Conservation (phyloP, 805 yeast species). For the Candida easanensis region DNA sequence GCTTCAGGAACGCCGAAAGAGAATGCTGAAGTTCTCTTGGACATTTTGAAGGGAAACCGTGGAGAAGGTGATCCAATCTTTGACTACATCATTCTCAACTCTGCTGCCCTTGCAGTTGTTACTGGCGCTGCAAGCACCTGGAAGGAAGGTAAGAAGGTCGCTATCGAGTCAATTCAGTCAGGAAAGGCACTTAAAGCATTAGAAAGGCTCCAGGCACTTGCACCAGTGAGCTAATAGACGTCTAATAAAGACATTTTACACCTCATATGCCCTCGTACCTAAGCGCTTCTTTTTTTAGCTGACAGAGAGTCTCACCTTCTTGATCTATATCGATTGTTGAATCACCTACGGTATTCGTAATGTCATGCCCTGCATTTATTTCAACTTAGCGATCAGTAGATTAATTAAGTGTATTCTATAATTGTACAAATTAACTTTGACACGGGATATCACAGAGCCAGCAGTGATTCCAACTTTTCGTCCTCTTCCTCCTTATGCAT, state of each 20-base stretch:
- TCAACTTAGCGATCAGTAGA: too few relatives aligned
- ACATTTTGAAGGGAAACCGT: constrained; percentile 42
- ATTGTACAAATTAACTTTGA: not conserved
- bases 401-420: not conserved
- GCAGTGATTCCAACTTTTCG: not conserved
- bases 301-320: too few relatives aligned
- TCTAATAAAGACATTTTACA: too few relatives aligned
- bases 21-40: constrained; percentile 61
- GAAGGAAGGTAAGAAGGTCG: constrained; percentile 74
- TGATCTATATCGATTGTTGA: too few relatives aligned
- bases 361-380: too few relatives aligned
- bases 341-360: too few relatives aligned
- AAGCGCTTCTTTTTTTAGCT: too few relatives aligned
- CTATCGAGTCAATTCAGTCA: constrained; percentile 60
- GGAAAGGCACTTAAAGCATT: constrained; percentile 65
- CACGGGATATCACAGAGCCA: not conserved
- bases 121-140: constrained; percentile 66
- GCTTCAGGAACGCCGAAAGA: constrained; percentile 83
- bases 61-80: constrained; percentile 60
- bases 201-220: constrained; percentile 22
- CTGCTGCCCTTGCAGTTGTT: constrained; percentile 83
- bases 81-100: constrained; percentile 88
- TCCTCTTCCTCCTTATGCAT: not conserved
- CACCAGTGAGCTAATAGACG: not conserved
- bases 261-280: too few relatives aligned